phyloP scores from a whole-genome alignment of 345 rosid genomes.

The Trapa incisa region DNA sequence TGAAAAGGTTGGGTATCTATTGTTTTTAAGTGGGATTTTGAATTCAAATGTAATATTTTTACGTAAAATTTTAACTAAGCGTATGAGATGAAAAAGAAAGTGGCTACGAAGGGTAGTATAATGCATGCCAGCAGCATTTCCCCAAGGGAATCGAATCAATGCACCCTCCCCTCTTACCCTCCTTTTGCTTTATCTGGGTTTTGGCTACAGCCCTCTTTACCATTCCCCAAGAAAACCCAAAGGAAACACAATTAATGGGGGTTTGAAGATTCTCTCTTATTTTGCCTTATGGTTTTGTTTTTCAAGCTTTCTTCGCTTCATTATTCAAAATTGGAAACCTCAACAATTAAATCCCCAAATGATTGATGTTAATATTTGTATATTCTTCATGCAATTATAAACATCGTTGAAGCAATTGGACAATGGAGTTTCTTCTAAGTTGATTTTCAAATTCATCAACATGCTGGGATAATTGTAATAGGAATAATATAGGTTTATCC shows the following conservation, averaged over 20 bases:
- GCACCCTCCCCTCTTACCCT: neutral
- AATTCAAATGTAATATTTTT: too few species aligned
- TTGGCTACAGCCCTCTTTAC: conserved; percentile 6
- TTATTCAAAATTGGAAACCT: neutral
- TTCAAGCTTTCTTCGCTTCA: neutral
- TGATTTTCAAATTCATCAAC: too few species aligned
- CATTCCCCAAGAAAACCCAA: conserved; percentile 5
- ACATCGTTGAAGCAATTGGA: too few species aligned
- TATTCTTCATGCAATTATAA: too few species aligned
- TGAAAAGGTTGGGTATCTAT: too few species aligned
- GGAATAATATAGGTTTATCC: too few species aligned
- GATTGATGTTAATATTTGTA: too few species aligned
- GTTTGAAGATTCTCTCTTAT: neutral
- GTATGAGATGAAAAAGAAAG: neutral
- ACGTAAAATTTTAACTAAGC: neutral
- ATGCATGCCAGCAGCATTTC: conserved; percentile 4
- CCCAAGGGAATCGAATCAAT: conserved; percentile 9
- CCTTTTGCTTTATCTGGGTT: conserved; percentile 8
- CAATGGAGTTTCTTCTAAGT: too few species aligned
- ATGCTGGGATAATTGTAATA: too few species aligned
- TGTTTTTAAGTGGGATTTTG: too few species aligned
- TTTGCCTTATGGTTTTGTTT: neutral
- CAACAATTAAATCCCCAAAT: too few species aligned
- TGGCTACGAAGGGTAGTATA: neutral
- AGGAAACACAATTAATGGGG: neutral